phyloP scores from a whole-genome alignment of 441 rosid genomes.

The Erodium trifolium region DNA sequence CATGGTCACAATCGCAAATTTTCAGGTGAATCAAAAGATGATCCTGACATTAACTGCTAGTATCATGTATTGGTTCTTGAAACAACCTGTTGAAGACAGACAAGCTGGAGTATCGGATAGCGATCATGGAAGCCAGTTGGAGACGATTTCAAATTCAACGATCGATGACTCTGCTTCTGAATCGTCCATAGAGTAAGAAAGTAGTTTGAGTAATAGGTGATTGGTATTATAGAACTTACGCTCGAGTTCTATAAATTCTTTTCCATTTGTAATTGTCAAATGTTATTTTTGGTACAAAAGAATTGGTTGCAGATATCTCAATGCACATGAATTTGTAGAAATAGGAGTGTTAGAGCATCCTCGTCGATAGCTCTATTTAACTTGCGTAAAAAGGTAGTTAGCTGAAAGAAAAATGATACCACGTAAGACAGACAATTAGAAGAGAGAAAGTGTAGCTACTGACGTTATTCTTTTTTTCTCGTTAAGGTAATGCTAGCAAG shows the following conservation, averaged over 20 bases:
- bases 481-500: too few species aligned
- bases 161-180: conserved; percentile 86
- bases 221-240: neutral
- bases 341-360: neutral
- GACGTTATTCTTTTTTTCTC: too few species aligned
- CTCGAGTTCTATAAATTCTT: conserved; percentile 7
- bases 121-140: conserved; percentile 42
- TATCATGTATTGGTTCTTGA: conserved; percentile 86
- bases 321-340: too few species aligned
- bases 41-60: conserved; percentile 87
- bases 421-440: neutral
- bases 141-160: conserved; percentile 52
- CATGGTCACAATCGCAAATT: neutral
- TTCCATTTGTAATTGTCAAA: neutral
- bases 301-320: neutral
- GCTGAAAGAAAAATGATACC: too few species aligned
- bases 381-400: too few species aligned
- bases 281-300: neutral
- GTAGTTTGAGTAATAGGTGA: conserved; percentile 5
- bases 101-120: conserved; percentile 56
- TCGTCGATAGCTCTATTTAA: too few species aligned
- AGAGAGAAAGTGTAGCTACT: too few species aligned
- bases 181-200: conserved; percentile 58
- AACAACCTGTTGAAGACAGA: conserved; percentile 64
- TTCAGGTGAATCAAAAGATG: conserved; percentile 97